A percentile compares a stretch with the other conserved stretches of the same genome.
Conservation (phyloP, 2,329 filamentous ascomycete species). For the Plenodomus tracheiphilus region DNA sequence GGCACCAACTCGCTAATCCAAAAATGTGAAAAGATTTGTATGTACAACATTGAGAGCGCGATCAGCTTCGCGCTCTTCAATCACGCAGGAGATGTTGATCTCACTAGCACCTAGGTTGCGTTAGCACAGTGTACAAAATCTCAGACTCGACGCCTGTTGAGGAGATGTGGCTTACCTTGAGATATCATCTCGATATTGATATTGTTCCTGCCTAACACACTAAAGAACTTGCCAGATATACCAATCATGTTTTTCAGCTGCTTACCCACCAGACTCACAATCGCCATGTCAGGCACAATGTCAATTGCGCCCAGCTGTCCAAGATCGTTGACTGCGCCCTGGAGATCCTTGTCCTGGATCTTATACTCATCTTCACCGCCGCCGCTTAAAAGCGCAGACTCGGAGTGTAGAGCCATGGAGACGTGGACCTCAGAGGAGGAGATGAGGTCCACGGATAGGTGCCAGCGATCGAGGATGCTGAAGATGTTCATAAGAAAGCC, state of each 20-base stretch:
- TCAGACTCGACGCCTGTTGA: background rate
- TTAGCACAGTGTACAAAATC: slow-evolving; percentile 1
- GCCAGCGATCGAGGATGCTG: slow-evolving; percentile 81
- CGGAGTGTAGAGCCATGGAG: slow-evolving; percentile 91
- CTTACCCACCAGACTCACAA: slow-evolving; percentile 88
- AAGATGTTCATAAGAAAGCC: slow-evolving; percentile 96
- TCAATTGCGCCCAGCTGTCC: slow-evolving; percentile 85
- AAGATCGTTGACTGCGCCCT: slow-evolving; percentile 67
- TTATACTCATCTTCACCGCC: slow-evolving; percentile 52
- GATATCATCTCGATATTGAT: slow-evolving; percentile 99
- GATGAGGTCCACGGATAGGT: slow-evolving; percentile 92
- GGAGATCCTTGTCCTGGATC: slow-evolving; percentile 53
- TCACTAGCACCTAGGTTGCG: slow-evolving; percentile 77
- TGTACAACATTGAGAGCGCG: slow-evolving; percentile 95
- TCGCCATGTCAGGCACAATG: slow-evolving; percentile 89
- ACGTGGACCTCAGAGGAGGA: slow-evolving; percentile 97
- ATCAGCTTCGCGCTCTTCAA: slow-evolving; percentile 86
- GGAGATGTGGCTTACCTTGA: slow-evolving; percentile 66
- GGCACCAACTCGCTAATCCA: slow-evolving; percentile 61
- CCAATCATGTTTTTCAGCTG: slow-evolving; percentile 98
- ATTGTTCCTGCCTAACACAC: slow-evolving; percentile 86
- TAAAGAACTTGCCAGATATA: slow-evolving; percentile 92
- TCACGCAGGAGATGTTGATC: slow-evolving; percentile 98
- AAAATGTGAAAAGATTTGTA: slow-evolving; percentile 93
- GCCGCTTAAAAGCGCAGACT: slow-evolving; percentile 58